Percentiles rank a stretch among this genome's conserved stretches.
These are phyloP conservation scores for Beauveria scarabaeidicola DNA, from an alignment of 2,329 filamentous ascomycete genomes.

Conservation along the genomic window DNA sequence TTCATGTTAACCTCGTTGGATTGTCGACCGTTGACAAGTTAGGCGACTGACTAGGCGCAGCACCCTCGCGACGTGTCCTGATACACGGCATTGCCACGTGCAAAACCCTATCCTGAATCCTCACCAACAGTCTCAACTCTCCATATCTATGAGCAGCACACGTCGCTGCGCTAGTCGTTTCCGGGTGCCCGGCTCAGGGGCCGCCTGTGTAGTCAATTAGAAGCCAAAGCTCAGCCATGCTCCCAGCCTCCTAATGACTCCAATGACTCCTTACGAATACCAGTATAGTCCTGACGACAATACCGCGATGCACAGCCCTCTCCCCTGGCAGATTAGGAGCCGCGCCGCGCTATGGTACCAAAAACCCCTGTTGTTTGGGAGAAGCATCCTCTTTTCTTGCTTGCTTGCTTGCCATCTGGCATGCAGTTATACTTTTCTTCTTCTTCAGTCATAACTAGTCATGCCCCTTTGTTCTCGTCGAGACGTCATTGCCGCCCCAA, in stretches of 20 bases:
- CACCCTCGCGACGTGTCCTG: background rate
- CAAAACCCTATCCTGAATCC: background rate
- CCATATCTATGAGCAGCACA: background rate
- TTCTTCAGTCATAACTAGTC: no score
- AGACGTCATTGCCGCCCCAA: background rate
- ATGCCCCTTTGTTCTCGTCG: background rate
- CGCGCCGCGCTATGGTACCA: background rate
- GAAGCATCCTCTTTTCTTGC: background rate
- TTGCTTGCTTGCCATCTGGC: background rate
- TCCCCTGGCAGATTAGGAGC: background rate
- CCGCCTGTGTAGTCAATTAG: background rate
- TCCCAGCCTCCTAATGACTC: background rate
- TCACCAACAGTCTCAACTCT: background rate
- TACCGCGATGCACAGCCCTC: background rate
- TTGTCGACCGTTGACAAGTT: background rate
- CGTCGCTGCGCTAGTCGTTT: background rate
- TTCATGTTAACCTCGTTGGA: background rate
- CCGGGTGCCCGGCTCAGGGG: constrained; percentile 5
- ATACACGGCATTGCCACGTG: constrained; percentile 1
- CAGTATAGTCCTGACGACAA: no score
- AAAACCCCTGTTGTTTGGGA: background rate
- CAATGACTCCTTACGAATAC: no score
- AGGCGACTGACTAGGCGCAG: background rate
- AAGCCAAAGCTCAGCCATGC: background rate
- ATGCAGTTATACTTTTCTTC: background rate